phyloP scores from a whole-genome alignment of 192 early-diverging fungal species.

The Geranomyces michiganensis region DNA sequence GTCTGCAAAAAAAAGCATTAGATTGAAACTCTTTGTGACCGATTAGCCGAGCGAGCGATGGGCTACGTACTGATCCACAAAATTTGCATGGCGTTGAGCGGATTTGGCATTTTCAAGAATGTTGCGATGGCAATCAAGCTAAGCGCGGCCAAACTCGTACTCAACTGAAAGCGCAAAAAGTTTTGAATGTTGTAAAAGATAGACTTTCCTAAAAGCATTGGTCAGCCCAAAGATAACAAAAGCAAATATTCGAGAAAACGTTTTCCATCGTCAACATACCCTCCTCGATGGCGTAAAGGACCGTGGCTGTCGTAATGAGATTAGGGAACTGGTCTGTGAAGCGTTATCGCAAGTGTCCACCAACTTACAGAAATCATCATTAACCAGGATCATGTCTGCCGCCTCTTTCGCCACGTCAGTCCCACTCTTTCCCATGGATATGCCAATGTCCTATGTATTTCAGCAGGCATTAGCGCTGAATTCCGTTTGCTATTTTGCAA shows the following conservation, averaged over 20 bases:
- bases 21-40: no score
- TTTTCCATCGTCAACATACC: constrained; percentile 47
- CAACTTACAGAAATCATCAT: constrained; percentile 79
- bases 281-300: constrained; percentile 94
- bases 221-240: background rate
- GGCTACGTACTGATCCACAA: constrained; percentile 90
- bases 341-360: background rate
- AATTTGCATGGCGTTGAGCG: constrained; percentile 98
- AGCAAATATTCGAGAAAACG: background rate
- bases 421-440: constrained; percentile 94
- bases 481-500: background rate
- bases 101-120: constrained; percentile 82
- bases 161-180: constrained; percentile 94
- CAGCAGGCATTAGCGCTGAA: background rate
- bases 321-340: background rate
- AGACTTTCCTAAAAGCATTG: constrained; percentile 68
- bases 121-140: constrained; percentile 86
- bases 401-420: constrained; percentile 97
- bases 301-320: constrained; percentile 60
- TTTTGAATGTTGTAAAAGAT: constrained; percentile 98
- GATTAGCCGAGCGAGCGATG: constrained; percentile 6
- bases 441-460: constrained; percentile 78
- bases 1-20: constrained; percentile 56
- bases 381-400: constrained; percentile 94
- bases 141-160: constrained; percentile 90